Percentiles rank a stretch among this genome's conserved stretches.
Conservation (phyloP, 129 eudicot species). For the Pseudognaphalium luteoalbum region DNA sequence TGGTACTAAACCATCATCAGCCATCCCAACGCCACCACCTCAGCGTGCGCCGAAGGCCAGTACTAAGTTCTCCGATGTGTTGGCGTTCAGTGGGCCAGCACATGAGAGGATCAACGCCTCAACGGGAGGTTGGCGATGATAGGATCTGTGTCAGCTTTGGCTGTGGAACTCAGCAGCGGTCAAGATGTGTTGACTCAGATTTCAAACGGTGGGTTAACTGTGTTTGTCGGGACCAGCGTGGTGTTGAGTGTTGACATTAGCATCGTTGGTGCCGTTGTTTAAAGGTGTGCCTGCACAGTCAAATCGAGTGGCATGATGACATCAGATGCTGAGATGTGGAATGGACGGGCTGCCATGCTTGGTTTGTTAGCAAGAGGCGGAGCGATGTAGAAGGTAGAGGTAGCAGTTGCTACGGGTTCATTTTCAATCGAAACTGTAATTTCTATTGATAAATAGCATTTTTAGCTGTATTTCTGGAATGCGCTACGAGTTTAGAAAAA, state of each 20-base stretch:
- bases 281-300: constrained; percentile 66
- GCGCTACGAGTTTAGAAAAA: too few species aligned
- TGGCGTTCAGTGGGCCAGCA: constrained; percentile 87
- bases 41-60: constrained; percentile 47
- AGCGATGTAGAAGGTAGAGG: too few species aligned
- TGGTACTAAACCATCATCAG: constrained; percentile 1
- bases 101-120: constrained; percentile 95
- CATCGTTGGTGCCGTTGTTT: constrained; percentile 77
- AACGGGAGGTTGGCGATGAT: constrained; percentile 91
- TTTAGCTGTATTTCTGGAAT: too few species aligned
- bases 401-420: too few species aligned
- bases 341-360: constrained; percentile 81
- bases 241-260: constrained; percentile 53
- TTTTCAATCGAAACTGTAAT: too few species aligned
- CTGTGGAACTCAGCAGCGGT: constrained; percentile 53
- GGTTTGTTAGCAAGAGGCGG: constrained; percentile 84
- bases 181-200: constrained; percentile 58
- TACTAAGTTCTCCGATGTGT: constrained; percentile 53
- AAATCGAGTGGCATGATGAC: constrained; percentile 60
- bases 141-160: constrained; percentile 35
- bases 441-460: too few species aligned
- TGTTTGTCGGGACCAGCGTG: constrained; percentile 59
- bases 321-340: constrained; percentile 86
- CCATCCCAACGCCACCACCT: constrained; percentile 17
- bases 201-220: constrained; percentile 61